Evolutionary conservation across 768 basidiomycete species (phyloP), one percentile per base, ranked within the genome.

Genomic region (Hypsizygus marmoreus): DNA sequence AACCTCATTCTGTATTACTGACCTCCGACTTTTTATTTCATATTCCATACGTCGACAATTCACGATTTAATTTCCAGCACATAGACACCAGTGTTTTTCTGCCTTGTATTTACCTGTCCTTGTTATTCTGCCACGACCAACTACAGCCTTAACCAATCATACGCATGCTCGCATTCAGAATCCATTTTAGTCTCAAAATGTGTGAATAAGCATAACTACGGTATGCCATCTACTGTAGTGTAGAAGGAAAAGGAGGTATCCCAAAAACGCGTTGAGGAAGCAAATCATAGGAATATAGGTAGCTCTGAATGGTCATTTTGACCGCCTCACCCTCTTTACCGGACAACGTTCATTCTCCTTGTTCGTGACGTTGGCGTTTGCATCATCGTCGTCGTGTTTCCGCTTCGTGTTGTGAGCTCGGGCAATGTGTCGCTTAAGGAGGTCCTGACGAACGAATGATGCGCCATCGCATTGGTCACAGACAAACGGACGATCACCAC

Each of bases 371-470:
- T n/a, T n/a, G n/a, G n/a, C n/a, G n/a, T n/a, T n/a, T n/a, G n/a
- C n/a, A n/a, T n/a, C n/a, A n/a, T 20, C 33, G 13, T 30, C 32
- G 26, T 44, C 52, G 41, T 45, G 45, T 26, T 50, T 52, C 29
- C 72, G 67, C 36, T 63, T 62, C 35, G 62, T 65, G 53, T 63
- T 65, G 10, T 88, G 86, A 5, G 74, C 73, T 44, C 80, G 73
- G 54, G 76, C 79, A 65, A 79, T 64, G 58, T 88, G 86, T 51
- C 86, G 73, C 56, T 75, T 82, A 43, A 87, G 69, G 24, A 88
- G 72, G 57, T 88, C 86, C 57, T 82, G 82, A 32, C 86, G 79
- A 35, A 80, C 79, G 46, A 86, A 88, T 24, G 75, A 73, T 44
- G 75, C 71, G 31, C 70, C 71, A 6, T 72, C 67, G 43, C 86